Evolutionary conservation across 2,329 filamentous ascomycete genomes (phyloP).

Genomic region (Fusarium brachygibbosum): DNA sequence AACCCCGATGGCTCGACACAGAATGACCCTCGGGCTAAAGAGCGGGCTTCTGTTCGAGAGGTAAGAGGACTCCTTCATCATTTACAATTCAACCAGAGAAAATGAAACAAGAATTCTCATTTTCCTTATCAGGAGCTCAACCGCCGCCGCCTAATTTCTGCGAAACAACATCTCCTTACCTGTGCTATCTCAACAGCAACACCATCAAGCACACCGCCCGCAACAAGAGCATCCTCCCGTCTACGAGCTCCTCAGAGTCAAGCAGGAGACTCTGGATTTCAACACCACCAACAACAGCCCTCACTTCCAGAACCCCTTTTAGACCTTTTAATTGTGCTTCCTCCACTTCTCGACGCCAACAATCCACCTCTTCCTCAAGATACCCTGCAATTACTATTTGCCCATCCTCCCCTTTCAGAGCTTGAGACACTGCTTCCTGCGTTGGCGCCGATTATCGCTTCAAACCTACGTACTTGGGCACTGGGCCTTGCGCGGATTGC

Average conservation of each 20-base stretch:
- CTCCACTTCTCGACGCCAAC: conserved; percentile 59
- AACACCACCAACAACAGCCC: conserved; percentile 31
- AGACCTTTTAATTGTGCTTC: conserved; percentile 69
- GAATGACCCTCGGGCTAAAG: conserved; percentile 62
- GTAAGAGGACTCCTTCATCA: conserved; percentile 54
- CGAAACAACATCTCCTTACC: conserved; percentile 65
- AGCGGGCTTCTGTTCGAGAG: conserved; percentile 63
- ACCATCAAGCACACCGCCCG: conserved; percentile 48
- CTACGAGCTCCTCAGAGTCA: conserved; percentile 38
- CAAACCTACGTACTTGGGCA: conserved; percentile 64
- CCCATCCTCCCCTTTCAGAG: conserved; percentile 63
- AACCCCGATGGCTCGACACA: conserved; percentile 71
- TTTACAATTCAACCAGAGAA: background rate
- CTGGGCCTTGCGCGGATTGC: conserved; percentile 62
- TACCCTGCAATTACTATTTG: conserved; percentile 61
- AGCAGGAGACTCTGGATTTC: conserved; percentile 41
- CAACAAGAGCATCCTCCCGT: conserved; percentile 48
- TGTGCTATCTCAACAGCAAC: conserved; percentile 64
- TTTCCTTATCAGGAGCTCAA: conserved; percentile 61
- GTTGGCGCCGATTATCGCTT: conserved; percentile 63
- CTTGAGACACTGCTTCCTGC: conserved; percentile 63
- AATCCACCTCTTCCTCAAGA: conserved; percentile 53
- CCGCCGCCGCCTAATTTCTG: conserved; percentile 61
- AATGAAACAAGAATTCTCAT: background rate
- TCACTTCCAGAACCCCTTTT: conserved; percentile 61